These are phyloP conservation scores for Venturia effusa DNA, from an alignment of 2,329 filamentous ascomycete genomes.

Conservation along the genomic window DNA sequence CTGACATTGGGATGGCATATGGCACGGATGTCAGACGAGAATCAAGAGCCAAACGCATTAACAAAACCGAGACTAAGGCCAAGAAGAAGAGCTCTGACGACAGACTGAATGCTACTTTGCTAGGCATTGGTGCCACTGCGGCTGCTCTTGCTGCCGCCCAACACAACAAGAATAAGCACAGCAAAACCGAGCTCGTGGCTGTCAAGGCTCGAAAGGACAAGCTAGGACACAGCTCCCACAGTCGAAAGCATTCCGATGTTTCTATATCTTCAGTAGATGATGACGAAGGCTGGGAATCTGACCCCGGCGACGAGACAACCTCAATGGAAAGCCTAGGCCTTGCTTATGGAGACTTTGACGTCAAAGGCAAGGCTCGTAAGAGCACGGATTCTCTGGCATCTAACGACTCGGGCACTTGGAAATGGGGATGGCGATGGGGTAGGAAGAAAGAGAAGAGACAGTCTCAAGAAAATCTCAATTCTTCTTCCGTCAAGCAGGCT, in stretches of 20 bases:
- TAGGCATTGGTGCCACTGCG: slow-evolving; percentile 37
- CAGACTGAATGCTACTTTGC: slow-evolving; percentile 34
- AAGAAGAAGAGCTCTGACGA: slow-evolving; percentile 33
- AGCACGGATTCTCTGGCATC: slow-evolving; percentile 44
- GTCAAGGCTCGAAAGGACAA: slow-evolving; percentile 22
- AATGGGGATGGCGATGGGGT: slow-evolving; percentile 53
- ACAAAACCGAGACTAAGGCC: slow-evolving; percentile 16
- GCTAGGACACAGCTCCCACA: slow-evolving; percentile 8
- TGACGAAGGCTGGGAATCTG: slow-evolving; percentile 33
- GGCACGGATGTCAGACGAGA: slow-evolving; percentile 21
- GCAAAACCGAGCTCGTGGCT: slow-evolving; percentile 22
- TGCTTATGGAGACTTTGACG: slow-evolving; percentile 44
- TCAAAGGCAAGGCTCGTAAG: slow-evolving; percentile 22
- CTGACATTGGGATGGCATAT: slow-evolving; percentile 35
- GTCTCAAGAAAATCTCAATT: slow-evolving; percentile 8
- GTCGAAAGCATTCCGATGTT: slow-evolving; percentile 17
- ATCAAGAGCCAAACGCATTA: neutral
- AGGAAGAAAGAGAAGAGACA: slow-evolving; percentile 32
- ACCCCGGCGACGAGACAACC: slow-evolving; percentile 4
- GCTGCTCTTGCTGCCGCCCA: slow-evolving; percentile 37
- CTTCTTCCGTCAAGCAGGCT: slow-evolving; percentile 23
- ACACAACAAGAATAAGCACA: slow-evolving; percentile 18
- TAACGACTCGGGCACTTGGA: slow-evolving; percentile 41
- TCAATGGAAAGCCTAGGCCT: slow-evolving; percentile 31
- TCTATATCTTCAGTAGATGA: slow-evolving; percentile 35